Evolutionary conservation across 1,139 yeast species (phyloP).

Genomic region (Pneumocystis sp.): DNA sequence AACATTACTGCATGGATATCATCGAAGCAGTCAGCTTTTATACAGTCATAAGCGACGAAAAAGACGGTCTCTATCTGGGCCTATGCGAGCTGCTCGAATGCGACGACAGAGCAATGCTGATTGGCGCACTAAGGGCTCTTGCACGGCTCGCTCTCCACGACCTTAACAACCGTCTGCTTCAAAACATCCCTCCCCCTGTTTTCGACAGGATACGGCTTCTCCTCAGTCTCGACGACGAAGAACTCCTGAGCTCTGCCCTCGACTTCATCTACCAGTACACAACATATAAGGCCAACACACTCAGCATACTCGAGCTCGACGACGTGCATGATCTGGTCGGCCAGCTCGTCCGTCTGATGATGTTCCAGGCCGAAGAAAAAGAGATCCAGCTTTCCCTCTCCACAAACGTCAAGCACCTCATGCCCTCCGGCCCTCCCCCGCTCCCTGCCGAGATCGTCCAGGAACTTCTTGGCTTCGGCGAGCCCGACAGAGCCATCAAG

Average conservation of each 20-base stretch:
- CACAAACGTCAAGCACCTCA: slow-evolving; percentile 20
- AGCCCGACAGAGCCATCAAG: slow-evolving; percentile 82
- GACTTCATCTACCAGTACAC: slow-evolving; percentile 57
- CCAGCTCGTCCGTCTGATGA: slow-evolving; percentile 1
- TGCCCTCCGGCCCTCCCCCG: slow-evolving; percentile 49
- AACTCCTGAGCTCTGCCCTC: slow-evolving; percentile 45
- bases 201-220: slow-evolving; percentile 28
- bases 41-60: slow-evolving; percentile 51
- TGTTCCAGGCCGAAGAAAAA: slow-evolving; percentile 5
- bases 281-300: slow-evolving; percentile 31
- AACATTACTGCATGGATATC: slow-evolving; percentile 59
- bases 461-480: slow-evolving; percentile 51
- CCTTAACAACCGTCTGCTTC: slow-evolving; percentile 20
- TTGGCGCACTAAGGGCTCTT: slow-evolving; percentile 27
- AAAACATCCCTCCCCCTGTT: slow-evolving; percentile 15
- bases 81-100: slow-evolving; percentile 15
- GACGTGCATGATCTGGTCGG: slow-evolving; percentile 1
- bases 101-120: slow-evolving; percentile 26
- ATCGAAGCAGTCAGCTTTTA: slow-evolving; percentile 76
- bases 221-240: slow-evolving; percentile 36
- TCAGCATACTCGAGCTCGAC: slow-evolving; percentile 13
- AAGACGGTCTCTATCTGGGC: slow-evolving; percentile 26
- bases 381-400: slow-evolving; percentile 1
- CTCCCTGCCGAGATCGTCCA: slow-evolving; percentile 46
- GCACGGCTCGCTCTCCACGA: slow-evolving; percentile 29